A percentile compares a stretch with the other conserved stretches of the same genome.
Conservation (phyloP, 2,329 filamentous ascomycete species). For the Talaromyces albobiverticillius region DNA sequence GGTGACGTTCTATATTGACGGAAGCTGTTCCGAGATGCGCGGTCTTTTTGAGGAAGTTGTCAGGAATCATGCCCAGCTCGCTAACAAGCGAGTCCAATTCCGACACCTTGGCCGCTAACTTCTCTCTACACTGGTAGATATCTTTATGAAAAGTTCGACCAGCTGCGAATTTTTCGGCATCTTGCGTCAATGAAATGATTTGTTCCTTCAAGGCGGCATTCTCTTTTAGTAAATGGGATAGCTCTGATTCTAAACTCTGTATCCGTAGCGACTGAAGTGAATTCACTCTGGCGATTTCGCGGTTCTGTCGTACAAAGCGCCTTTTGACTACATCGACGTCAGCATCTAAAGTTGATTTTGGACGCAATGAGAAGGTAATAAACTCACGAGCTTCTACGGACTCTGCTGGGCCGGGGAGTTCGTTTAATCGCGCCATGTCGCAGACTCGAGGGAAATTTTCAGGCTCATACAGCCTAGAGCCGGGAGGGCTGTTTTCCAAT, state of each 20-base stretch:
- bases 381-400: constrained; percentile 48
- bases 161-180: constrained; percentile 48
- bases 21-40: constrained; percentile 17
- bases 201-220: constrained; percentile 60
- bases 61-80: constrained; percentile 50
- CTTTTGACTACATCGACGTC: constrained; percentile 54
- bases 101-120: constrained; percentile 55
- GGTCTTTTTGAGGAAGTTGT: constrained; percentile 23
- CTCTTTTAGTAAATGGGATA: constrained; percentile 58
- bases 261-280: constrained; percentile 64
- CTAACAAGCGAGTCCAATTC: constrained; percentile 55
- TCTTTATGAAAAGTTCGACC: constrained; percentile 45
- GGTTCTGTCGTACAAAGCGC: constrained; percentile 63
- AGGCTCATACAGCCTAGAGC: constrained; percentile 4
- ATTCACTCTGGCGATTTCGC: constrained; percentile 63
- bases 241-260: constrained; percentile 61
- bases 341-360: neutral
- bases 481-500: neutral
- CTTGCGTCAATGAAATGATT: constrained; percentile 55
- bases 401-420: constrained; percentile 42
- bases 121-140: constrained; percentile 52
- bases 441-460: constrained; percentile 12
- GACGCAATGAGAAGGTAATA: neutral
- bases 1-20: neutral
- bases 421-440: constrained; percentile 50